Percentiles rank a stretch among this genome's conserved stretches.
Conservation (phyloP, 495 filamentous ascomycete genomes). For the Penicillium soppii region DNA sequence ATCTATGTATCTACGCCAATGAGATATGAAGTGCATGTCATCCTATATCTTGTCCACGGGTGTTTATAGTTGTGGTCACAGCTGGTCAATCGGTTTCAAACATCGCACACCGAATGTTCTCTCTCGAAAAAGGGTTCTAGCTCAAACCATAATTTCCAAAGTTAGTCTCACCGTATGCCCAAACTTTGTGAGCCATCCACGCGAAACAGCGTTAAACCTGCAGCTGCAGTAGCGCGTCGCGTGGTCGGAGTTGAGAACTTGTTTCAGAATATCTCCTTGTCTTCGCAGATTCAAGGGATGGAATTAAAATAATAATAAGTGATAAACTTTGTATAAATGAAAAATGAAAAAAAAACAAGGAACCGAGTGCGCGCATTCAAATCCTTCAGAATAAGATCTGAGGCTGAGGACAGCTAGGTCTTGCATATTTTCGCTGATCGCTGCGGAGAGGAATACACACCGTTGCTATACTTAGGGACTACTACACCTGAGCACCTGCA, state of each 20-base stretch:
- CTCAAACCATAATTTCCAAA: neutral
- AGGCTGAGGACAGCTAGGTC: too few relatives aligned
- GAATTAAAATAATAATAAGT: neutral
- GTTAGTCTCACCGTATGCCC: conserved; percentile 4
- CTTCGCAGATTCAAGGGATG: neutral
- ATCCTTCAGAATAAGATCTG: too few relatives aligned
- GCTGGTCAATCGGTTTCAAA: neutral
- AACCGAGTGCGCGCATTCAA: too few relatives aligned
- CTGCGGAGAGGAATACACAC: conserved; percentile 3
- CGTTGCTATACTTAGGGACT: neutral
- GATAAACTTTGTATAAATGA: neutral
- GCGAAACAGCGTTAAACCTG: conserved; percentile 16
- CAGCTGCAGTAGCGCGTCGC: conserved; percentile 24
- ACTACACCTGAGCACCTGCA: neutral
- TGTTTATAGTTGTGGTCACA: neutral
- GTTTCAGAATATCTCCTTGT: conserved; percentile 21
- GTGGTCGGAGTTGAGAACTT: conserved; percentile 20
- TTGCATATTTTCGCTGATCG: conserved; percentile 7
- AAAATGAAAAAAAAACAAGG: conserved; percentile 1
- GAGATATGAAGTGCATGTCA: too few relatives aligned
- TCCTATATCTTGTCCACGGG: too few relatives aligned
- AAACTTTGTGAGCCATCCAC: conserved; percentile 25
- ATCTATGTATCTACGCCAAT: too few relatives aligned
- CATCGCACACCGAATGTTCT: conserved; percentile 4
- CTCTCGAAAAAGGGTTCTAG: neutral